phyloP scores from a whole-genome alignment of 352 stramenopile species.

The Pythium sukuiense region DNA sequence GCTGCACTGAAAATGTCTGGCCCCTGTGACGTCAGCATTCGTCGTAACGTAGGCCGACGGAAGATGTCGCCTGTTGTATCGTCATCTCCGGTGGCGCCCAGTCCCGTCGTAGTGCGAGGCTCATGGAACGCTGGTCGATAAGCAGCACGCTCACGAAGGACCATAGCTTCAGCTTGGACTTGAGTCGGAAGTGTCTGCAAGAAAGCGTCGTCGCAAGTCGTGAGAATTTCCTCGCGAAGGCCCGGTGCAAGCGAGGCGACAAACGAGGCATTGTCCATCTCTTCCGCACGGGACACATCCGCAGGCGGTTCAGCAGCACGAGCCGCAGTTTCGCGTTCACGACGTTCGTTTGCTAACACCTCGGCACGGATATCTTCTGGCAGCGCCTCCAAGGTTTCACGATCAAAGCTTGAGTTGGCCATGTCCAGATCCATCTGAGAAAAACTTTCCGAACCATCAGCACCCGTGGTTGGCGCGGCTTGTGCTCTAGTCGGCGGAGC shows the following conservation, averaged over 20 bases:
- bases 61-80: conserved; percentile 58
- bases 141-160: conserved; percentile 92
- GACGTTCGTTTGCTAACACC: conserved; percentile 95
- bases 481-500: conserved; percentile 16
- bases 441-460: conserved; percentile 50
- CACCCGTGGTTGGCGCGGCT: background rate
- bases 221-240: conserved; percentile 95
- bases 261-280: conserved; percentile 99
- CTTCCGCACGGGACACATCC: conserved; percentile 94
- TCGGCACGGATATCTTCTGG: conserved; percentile 96
- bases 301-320: conserved; percentile 67
- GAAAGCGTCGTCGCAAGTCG: conserved; percentile 95
- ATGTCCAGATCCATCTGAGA: conserved; percentile 85
- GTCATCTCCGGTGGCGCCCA: conserved; percentile 24
- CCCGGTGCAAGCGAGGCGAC: conserved; percentile 95
- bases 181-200: conserved; percentile 93
- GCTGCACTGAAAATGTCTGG: conserved; percentile 40
- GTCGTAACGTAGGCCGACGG: conserved; percentile 68
- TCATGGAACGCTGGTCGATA: conserved; percentile 74
- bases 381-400: conserved; percentile 95
- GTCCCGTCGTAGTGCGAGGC: conserved; percentile 27
- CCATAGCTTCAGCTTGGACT: conserved; percentile 94
- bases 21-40: conserved; percentile 79
- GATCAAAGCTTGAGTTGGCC: conserved; percentile 91
- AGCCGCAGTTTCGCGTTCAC: conserved; percentile 83